phyloP scores from a whole-genome alignment of 768 basidiomycete genomes.

The Collybia nuda region DNA sequence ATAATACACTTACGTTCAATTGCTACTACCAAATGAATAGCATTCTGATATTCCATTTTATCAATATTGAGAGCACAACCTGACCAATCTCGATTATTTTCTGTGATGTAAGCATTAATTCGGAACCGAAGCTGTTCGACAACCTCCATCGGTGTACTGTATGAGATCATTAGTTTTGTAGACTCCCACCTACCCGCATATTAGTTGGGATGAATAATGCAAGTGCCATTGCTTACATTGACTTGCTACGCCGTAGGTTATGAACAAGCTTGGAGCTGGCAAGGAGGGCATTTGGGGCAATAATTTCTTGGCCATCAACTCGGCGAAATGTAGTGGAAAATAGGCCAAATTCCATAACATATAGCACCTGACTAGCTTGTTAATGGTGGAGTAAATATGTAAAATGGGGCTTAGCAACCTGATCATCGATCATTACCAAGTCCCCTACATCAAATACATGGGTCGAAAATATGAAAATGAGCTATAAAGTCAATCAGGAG shows the following conservation, averaged over 20 bases:
- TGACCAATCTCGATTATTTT: constrained; percentile 76
- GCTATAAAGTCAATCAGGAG: constrained; percentile 30
- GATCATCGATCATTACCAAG: constrained; percentile 77
- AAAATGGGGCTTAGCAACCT: constrained; percentile 30
- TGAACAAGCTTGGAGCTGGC: constrained; percentile 74
- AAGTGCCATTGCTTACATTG: constrained; percentile 49
- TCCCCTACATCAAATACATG: constrained; percentile 88
- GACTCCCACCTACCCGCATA: constrained; percentile 56
- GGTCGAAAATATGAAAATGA: constrained; percentile 84
- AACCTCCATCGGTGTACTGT: constrained; percentile 67
- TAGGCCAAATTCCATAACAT: constrained; percentile 76
- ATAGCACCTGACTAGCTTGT: constrained; percentile 32
- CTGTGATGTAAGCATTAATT: constrained; percentile 56
- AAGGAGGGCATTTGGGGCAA: constrained; percentile 75
- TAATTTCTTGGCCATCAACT: constrained; percentile 80
- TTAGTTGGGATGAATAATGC: not conserved
- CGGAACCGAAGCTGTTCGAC: constrained; percentile 66
- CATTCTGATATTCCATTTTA: constrained; percentile 78
- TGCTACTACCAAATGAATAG: constrained; percentile 62
- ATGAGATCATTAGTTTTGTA: constrained; percentile 63
- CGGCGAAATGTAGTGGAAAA: constrained; percentile 78
- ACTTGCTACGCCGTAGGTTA: constrained; percentile 72
- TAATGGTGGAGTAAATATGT: not conserved
- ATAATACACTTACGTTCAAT: constrained; percentile 61
- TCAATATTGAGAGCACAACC: constrained; percentile 65